Percentiles rank a stretch among this genome's conserved stretches.
These are phyloP conservation scores for Solanum bukasovii DNA, from an alignment of 257 asterid species.

Conservation along the genomic window DNA sequence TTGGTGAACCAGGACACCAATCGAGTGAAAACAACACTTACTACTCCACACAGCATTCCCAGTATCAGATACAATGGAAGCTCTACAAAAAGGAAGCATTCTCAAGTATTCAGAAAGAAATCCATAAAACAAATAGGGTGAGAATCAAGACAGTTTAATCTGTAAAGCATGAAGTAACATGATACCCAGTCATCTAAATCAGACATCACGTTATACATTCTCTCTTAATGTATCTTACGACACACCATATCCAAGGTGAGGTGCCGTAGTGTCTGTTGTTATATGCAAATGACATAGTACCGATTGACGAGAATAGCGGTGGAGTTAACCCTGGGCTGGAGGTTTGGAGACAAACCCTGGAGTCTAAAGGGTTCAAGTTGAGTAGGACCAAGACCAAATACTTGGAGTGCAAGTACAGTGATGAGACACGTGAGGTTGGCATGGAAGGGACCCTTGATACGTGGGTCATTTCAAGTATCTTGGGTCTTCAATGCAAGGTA, in stretches of 20 bases:
- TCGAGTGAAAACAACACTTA: slow-evolving; percentile 78
- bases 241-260: not conserved
- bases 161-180: not conserved
- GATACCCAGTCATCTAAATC: not conserved
- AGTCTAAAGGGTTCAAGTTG: not conserved
- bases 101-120: slow-evolving; percentile 16
- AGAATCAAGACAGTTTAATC: not conserved
- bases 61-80: slow-evolving; percentile 87
- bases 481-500: not conserved
- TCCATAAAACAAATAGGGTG: not conserved
- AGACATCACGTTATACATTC: not conserved
- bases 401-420: not conserved
- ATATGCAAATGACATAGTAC: not conserved
- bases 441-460: not conserved
- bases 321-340: not conserved
- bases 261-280: not conserved
- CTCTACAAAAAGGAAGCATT: slow-evolving; percentile 44
- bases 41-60: slow-evolving; percentile 98
- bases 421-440: not conserved
- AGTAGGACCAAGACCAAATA: not conserved
- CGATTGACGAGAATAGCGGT: not conserved
- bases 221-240: not conserved
- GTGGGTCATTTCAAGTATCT: not conserved
- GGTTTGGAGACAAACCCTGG: not conserved
- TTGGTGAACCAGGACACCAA: slow-evolving; percentile 67